Evolutionary conservation across 768 basidiomycete species (phyloP).

Genomic region (Flagelloscypha sp.): DNA sequence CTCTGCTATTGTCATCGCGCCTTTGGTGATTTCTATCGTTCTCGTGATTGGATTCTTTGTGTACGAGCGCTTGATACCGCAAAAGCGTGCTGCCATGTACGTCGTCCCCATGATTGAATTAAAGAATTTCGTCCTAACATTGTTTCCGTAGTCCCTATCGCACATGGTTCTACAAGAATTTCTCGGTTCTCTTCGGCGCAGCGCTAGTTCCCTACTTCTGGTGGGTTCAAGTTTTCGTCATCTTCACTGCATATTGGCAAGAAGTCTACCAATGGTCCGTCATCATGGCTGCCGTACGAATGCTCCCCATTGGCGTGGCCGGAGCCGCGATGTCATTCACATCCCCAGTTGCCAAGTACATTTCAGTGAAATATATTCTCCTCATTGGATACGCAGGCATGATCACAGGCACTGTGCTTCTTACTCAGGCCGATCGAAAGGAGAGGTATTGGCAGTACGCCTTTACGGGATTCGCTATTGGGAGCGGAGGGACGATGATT

Average conservation of each 20-base stretch:
- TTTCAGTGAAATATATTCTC: slow-evolving; percentile 37
- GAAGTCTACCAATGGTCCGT: slow-evolving; percentile 33
- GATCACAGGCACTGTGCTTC: slow-evolving; percentile 29
- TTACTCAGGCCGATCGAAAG: slow-evolving; percentile 32
- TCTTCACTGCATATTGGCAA: slow-evolving; percentile 33
- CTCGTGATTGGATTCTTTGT: slow-evolving; percentile 33
- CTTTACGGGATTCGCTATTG: slow-evolving; percentile 43
- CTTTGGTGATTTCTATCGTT: slow-evolving; percentile 34
- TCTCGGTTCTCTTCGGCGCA: slow-evolving; percentile 28
- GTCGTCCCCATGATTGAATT: slow-evolving; percentile 7
- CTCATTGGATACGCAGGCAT: slow-evolving; percentile 31
- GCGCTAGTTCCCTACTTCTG: slow-evolving; percentile 33
- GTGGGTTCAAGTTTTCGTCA: slow-evolving; percentile 28
- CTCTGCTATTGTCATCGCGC: slow-evolving; percentile 30
- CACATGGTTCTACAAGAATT: slow-evolving; percentile 34
- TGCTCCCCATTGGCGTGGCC: slow-evolving; percentile 34
- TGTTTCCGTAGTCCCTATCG: slow-evolving; percentile 26
- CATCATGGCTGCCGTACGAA: slow-evolving; percentile 27
- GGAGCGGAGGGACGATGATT: slow-evolving; percentile 37
- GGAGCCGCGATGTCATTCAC: slow-evolving; percentile 29
- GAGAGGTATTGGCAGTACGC: slow-evolving; percentile 37
- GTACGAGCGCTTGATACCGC: slow-evolving; percentile 32
- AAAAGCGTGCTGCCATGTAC: slow-evolving; percentile 34
- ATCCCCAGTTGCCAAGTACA: slow-evolving; percentile 24
- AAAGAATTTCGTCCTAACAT: background rate